Evolutionary conservation across 768 basidiomycete species (phyloP), one percentile per base, ranked within the genome.

Genomic region (Amanita polypyramis): DNA sequence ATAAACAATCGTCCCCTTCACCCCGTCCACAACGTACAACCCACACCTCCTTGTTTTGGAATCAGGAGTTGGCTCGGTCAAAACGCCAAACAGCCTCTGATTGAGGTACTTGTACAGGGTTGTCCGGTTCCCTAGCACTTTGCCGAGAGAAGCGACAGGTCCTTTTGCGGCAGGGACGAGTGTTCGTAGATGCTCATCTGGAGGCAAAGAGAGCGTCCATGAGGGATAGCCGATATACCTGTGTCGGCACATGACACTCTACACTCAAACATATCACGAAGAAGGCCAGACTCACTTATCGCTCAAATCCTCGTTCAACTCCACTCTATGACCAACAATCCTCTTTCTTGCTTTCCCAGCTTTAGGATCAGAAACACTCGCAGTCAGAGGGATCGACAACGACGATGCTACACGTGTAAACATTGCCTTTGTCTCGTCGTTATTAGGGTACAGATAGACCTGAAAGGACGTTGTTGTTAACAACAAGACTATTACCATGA

Each of bases 31-130:
- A 3, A 96, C 62, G 57, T 88, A 85, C 11, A 97, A 56, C 0
- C 77, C 76, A 58, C 87, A 90, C 1, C 19, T 19, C 32, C n/a
- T 25, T n/a, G 19, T 21, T 2, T 5, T 23, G 20, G 12, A 9
- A 5, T 25, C 20, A 7, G 41, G 8, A 17, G 30, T 23, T 12
- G 39, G 32, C 0, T 69, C 63, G 5, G 89, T 89, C 25, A 83
- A 65, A 32, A 90, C 68, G 6, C 78, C 76, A 42, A 83, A 70
- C 29, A 93, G 55, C 55, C 89, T 80, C 6, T 84, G 85, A 60
- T 95, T 95, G 51, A 97, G 73, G 58, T 96, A 95, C 66, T 97
- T 97, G 72, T 96, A 95, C 50, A 97, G 62, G 27, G 92, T 93
- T 32, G 79, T 81, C 45, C 92, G 79, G 62, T 94, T 85, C 2